phyloP scores from a whole-genome alignment of 2,329 filamentous ascomycete genomes.

The Arthrinium phaeospermum region DNA sequence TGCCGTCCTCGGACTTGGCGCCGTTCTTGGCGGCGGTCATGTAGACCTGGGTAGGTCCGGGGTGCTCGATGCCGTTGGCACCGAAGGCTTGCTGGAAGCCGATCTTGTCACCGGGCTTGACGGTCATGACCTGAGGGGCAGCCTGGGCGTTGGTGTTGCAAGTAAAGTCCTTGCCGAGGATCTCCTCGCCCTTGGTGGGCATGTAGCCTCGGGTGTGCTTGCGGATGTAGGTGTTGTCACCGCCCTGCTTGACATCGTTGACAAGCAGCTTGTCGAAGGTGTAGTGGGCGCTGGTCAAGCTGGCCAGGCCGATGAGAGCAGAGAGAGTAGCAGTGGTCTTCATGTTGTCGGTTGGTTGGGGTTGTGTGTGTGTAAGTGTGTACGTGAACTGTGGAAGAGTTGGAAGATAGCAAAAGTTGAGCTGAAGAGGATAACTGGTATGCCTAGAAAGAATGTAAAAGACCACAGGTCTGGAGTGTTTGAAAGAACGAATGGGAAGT shows the following conservation, averaged over 20 bases:
- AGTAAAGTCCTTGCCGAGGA: slow-evolving; percentile 37
- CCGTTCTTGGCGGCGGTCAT: slow-evolving; percentile 24
- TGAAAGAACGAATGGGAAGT: slow-evolving; percentile 10
- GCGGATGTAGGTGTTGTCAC: slow-evolving; percentile 32
- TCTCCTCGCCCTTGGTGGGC: slow-evolving; percentile 29
- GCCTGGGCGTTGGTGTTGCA: slow-evolving; percentile 34
- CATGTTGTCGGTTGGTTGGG: slow-evolving; percentile 1
- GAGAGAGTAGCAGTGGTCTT: slow-evolving; percentile 17
- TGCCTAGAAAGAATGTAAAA: slow-evolving; percentile 15
- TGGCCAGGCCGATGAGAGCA: slow-evolving; percentile 20
- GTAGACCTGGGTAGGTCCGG: slow-evolving; percentile 28
- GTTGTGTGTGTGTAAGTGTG: neutral
- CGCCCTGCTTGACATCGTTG: slow-evolving; percentile 30
- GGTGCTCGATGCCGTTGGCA: slow-evolving; percentile 30
- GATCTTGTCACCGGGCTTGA: slow-evolving; percentile 38
- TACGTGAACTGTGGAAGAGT: neutral
- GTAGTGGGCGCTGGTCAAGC: slow-evolving; percentile 29
- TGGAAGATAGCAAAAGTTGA: slow-evolving; percentile 8
- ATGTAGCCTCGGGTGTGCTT: slow-evolving; percentile 38
- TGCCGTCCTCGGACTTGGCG: slow-evolving; percentile 23
- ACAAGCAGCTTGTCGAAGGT: slow-evolving; percentile 32
- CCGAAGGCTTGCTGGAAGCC: slow-evolving; percentile 36
- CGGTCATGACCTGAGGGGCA: slow-evolving; percentile 33
- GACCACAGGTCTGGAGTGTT: slow-evolving; percentile 19
- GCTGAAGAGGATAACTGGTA: neutral